These are phyloP conservation scores for Nemania serpens DNA, from an alignment of 2,329 filamentous ascomycete genomes.

Conservation along the genomic window DNA sequence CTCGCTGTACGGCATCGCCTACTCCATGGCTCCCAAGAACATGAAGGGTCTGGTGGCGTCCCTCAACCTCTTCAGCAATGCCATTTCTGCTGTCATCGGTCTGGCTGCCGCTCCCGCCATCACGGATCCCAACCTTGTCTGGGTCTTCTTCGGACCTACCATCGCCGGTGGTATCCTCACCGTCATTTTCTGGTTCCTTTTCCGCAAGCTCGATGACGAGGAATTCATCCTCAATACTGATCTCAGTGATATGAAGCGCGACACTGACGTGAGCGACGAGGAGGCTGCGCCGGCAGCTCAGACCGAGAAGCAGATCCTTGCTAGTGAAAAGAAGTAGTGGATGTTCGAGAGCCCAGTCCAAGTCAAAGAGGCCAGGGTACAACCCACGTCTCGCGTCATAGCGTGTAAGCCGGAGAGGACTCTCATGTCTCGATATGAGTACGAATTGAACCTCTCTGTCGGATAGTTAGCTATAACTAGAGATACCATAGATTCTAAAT, in stretches of 20 bases:
- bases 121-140: slow-evolving; percentile 52
- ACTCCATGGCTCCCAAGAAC: slow-evolving; percentile 76
- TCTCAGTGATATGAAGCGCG: slow-evolving; percentile 38
- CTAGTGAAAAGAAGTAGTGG: slow-evolving; percentile 42
- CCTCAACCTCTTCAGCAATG: slow-evolving; percentile 72
- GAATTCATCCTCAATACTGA: slow-evolving; percentile 40
- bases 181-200: slow-evolving; percentile 39
- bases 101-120: slow-evolving; percentile 52
- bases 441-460: background rate
- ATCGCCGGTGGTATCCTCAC: slow-evolving; percentile 36
- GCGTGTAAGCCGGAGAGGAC: background rate
- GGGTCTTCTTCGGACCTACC: slow-evolving; percentile 43
- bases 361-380: background rate
- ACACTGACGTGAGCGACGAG: slow-evolving; percentile 37
- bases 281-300: slow-evolving; percentile 39
- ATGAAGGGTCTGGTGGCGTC: slow-evolving; percentile 79
- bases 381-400: background rate
- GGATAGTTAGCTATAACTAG: background rate
- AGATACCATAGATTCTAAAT: background rate
- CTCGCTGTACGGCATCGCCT: slow-evolving; percentile 74
- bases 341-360: background rate
- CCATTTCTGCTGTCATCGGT: slow-evolving; percentile 71
- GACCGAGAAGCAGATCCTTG: slow-evolving; percentile 61
- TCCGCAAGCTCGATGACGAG: slow-evolving; percentile 37
- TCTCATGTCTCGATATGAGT: background rate